Evolutionary conservation across 2,329 filamentous ascomycete species (phyloP), one percentile per base, ranked within the genome.

Genomic region (Chaetomiaceae sp.): DNA sequence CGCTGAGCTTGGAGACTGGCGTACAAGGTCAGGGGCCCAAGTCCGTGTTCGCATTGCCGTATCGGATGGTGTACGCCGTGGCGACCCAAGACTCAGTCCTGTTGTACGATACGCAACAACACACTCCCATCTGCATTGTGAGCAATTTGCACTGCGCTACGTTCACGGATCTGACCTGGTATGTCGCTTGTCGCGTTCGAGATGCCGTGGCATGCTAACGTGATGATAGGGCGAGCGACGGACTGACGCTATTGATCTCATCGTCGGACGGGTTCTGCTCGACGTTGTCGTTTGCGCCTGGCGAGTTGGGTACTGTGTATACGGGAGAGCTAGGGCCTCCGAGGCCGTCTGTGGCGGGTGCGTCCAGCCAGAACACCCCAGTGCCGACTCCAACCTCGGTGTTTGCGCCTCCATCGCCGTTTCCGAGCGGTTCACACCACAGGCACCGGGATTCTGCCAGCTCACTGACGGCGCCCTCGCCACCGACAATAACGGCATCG

Each of bases 191-290:
- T 14, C 6, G 6, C 13, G 5, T 29, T 14, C 21, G 42, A 11
- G 13, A 21, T 16, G 21, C 8, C 32, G 11, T 21, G 51, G 36
- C 33, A 48, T 41, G 23, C 64, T 71, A 62, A 74, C 63, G 42
- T 58, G 66, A 53, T 33, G 21, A 23, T 48, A 76, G 75, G 75
- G 75, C 77, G 40, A 76, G 68, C 48, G 76, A 80, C 53, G 78
- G 78, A 30, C 63, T 71, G 27, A 77, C 75, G 1, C 75, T 99
- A 20, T 77, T 99, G 45, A 95, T 99, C 73, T 94, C 90, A n/a
- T 99, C 94, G 0, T 96, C 94, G 0, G 94, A 99, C 69, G 94
- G 94, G 0, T 99, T 97, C 73, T 99, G 94, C 69, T 99, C 94
- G 0, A 87, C 89, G 0, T 75, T 99, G 5, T 87, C 90, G 0